Percentiles rank a stretch among this genome's conserved stretches.
These are phyloP conservation scores for Parmelia sp. DNA, from an alignment of 495 filamentous ascomycete species.

Conservation along the genomic window DNA sequence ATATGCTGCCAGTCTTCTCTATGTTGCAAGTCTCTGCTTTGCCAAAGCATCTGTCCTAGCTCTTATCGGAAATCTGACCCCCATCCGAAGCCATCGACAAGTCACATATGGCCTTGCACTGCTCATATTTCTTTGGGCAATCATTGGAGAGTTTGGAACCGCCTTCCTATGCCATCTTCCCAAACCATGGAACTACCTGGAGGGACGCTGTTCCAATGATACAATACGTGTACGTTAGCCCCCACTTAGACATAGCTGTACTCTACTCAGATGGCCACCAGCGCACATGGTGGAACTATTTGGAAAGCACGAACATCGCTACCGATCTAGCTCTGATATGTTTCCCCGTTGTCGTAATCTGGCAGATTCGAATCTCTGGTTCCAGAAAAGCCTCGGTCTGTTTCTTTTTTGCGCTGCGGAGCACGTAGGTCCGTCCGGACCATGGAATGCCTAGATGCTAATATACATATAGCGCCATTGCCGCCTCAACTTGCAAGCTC, in stretches of 20 bases:
- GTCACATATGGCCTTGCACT: not conserved
- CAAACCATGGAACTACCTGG: slow-evolving; percentile 7
- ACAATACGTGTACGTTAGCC: not conserved
- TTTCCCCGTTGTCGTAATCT: slow-evolving; percentile 37
- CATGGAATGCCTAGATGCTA: not conserved
- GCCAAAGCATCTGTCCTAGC: slow-evolving; percentile 11
- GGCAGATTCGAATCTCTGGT: slow-evolving; percentile 31
- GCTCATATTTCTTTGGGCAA: slow-evolving; percentile 1
- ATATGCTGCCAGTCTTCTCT: slow-evolving; percentile 10
- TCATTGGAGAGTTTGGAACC: slow-evolving; percentile 5
- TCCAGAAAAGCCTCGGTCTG: slow-evolving; percentile 31
- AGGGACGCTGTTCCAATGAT: not conserved
- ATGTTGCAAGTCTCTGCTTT: slow-evolving; percentile 10
- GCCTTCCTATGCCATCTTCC: slow-evolving; percentile 11
- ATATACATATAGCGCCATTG: slow-evolving; percentile 1
- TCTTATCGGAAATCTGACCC: slow-evolving; percentile 2
- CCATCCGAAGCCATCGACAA: not conserved
- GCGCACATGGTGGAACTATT: slow-evolving; percentile 34
- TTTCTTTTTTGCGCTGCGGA: slow-evolving; percentile 34
- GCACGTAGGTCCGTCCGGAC: slow-evolving; percentile 30
- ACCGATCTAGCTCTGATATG: slow-evolving; percentile 37
- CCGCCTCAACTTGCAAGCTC: slow-evolving; percentile 1
- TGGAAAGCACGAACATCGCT: slow-evolving; percentile 39
- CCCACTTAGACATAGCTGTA: not conserved
- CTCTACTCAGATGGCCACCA: slow-evolving; percentile 11